Base-by-base conservation (phyloP, 352 stramenopile species). In the Phytophthora pseudosyringae region DNA sequence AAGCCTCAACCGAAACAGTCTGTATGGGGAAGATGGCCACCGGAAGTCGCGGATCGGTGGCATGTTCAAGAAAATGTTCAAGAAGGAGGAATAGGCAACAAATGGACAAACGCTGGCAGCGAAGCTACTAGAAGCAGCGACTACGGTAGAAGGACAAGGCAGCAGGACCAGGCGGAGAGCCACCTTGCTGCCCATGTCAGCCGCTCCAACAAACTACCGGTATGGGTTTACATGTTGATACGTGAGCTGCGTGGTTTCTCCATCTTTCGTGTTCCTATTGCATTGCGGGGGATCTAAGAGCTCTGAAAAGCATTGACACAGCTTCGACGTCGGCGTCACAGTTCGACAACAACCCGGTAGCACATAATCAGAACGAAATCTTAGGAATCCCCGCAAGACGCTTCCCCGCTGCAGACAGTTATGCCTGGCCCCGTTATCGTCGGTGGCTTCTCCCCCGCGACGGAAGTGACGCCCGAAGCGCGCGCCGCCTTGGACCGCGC, bases 21-120 rank as follows among this genome's bases (percentile, higher is more conserved):
- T 90, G 35, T 85, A 83, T 61, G 72, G 81, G 35, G 86, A 94
- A 39, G 75, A 90, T 28, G 64, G 66, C 6, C 79, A 86, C 35
- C 83, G 86, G 35, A 93, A 93, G 66, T 94, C 83, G 15, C 82
- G 83, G 8, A 89, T 94, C 39, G 84, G 86, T 46, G 83, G 86
- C 67, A 91, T 93, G 81, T 91, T 94, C 73, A 94, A 94, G 74
- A 94, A 94, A 62, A 94, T 94, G 83, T 94, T 94, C 80, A 94
- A 93, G 78, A 93, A 93, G 67, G 82, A 93, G 29, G 80, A 87
- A 64, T 67, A 78, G 40, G 40, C 33, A 51, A 26, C 26, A 54
- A n/a, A 43, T 29, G 29, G 62, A 44, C 63, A 54, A 50, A 54
- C 41, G 15, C 10, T 18, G 40, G 33, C 21, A 21, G 21, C 21